Evolutionary conservation across 805 yeast species (phyloP).

Genomic region (Yamadazyma ubonensis): DNA sequence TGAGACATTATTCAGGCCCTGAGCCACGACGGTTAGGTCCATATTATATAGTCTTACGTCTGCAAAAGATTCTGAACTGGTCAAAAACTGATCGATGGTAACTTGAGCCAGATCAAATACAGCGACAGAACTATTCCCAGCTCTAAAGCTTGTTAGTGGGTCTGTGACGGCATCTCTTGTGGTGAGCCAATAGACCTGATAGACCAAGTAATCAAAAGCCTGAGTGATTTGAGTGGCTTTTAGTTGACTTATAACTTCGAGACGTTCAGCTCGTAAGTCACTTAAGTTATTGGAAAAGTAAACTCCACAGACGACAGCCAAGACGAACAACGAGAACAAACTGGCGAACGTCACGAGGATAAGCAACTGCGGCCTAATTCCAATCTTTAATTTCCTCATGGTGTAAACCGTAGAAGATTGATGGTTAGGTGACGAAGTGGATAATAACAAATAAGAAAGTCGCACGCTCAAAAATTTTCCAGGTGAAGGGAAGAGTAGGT

Average conservation of each 20-base stretch:
- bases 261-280: slow-evolving; percentile 62
- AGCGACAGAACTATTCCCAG: slow-evolving; percentile 63
- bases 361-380: slow-evolving; percentile 75
- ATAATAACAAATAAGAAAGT: not conserved
- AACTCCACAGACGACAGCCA: slow-evolving; percentile 72
- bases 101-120: slow-evolving; percentile 43
- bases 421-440: slow-evolving; percentile 1
- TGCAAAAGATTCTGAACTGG: slow-evolving; percentile 61
- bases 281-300: slow-evolving; percentile 67
- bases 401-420: no score
- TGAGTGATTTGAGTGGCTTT: slow-evolving; percentile 80
- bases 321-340: slow-evolving; percentile 62
- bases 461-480: slow-evolving; percentile 1
- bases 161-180: slow-evolving; percentile 58
- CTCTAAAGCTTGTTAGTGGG: slow-evolving; percentile 61
- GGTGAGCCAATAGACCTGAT: slow-evolving; percentile 66
- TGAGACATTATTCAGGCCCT: slow-evolving; percentile 27
- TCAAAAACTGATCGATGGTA: slow-evolving; percentile 57
- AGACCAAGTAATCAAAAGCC: slow-evolving; percentile 58
- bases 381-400: slow-evolving; percentile 49
- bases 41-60: slow-evolving; percentile 69
- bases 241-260: slow-evolving; percentile 75
- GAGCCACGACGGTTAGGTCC: slow-evolving; percentile 47
- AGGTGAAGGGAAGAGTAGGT: not conserved
- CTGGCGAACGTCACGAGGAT: slow-evolving; percentile 69